These are phyloP conservation scores for Botrytis tulipae DNA, from an alignment of 2,329 filamentous ascomycete genomes.

Conservation along the genomic window DNA sequence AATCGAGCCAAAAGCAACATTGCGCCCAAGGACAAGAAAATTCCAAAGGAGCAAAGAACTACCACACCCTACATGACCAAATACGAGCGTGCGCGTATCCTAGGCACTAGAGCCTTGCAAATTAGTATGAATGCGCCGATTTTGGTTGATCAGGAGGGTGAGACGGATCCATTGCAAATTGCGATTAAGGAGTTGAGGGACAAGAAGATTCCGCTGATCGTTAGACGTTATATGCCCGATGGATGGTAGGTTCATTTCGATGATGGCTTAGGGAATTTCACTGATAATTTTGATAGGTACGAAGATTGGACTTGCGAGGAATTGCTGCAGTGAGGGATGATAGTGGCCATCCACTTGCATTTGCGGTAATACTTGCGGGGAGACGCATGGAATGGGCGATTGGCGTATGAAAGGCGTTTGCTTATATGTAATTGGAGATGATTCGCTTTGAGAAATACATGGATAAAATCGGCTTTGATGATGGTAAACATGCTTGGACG, in stretches of 20 bases:
- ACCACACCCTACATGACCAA: slow-evolving; percentile 99
- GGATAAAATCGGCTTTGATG: background rate
- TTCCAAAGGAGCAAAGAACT: slow-evolving; percentile 79
- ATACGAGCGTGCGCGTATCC: slow-evolving; percentile 90
- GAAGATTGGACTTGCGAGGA: slow-evolving; percentile 99
- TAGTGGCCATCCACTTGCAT: slow-evolving; percentile 13
- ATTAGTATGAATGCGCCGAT: slow-evolving; percentile 99
- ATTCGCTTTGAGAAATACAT: background rate
- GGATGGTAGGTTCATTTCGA: slow-evolving; percentile 68
- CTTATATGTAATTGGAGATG: slow-evolving; percentile 7
- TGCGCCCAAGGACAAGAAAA: slow-evolving; percentile 76
- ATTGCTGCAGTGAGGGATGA: slow-evolving; percentile 53
- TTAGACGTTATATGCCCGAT: slow-evolving; percentile 92
- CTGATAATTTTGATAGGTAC: slow-evolving; percentile 50
- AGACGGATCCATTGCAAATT: slow-evolving; percentile 96
- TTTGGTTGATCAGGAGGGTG: slow-evolving; percentile 92
- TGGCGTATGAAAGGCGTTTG: slow-evolving; percentile 35
- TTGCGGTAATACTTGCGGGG: slow-evolving; percentile 13
- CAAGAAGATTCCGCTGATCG: slow-evolving; percentile 97
- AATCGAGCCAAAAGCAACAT: slow-evolving; percentile 55
- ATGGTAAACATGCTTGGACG: background rate
- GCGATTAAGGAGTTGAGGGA: slow-evolving; percentile 95
- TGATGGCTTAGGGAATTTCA: background rate
- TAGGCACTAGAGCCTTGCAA: slow-evolving; percentile 90
- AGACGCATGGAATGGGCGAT: slow-evolving; percentile 32